These are phyloP conservation scores for Pulveroboletus ravenelii DNA, from an alignment of 768 basidiomycete genomes.

Conservation along the genomic window DNA sequence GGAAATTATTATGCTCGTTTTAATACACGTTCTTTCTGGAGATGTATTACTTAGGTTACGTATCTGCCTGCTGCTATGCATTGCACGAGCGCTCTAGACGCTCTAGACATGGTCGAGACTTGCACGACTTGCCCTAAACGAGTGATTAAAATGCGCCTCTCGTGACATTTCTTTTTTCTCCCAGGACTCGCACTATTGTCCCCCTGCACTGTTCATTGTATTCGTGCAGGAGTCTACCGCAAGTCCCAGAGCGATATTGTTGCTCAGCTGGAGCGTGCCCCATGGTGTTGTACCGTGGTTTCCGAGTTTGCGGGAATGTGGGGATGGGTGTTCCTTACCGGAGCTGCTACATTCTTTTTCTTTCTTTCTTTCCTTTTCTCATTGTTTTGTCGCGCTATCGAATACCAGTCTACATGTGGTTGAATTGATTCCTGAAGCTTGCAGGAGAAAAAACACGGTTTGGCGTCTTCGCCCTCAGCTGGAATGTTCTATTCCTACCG, in stretches of 20 bases:
- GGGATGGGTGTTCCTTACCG: conserved; percentile 32
- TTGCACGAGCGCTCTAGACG: too few relatives aligned
- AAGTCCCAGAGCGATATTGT: conserved; percentile 28
- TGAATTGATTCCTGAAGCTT: too few relatives aligned
- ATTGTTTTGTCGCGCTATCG: too few relatives aligned
- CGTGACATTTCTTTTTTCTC: neutral
- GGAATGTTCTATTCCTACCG: too few relatives aligned
- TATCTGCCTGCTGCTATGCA: too few relatives aligned
- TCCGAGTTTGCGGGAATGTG: conserved; percentile 5
- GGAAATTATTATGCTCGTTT: conserved; percentile 11
- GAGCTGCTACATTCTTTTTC: conserved; percentile 23
- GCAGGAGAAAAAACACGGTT: too few relatives aligned
- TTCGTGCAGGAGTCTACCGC: conserved; percentile 34
- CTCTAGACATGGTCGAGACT: neutral
- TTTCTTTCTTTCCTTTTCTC: too few relatives aligned
- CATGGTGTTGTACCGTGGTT: neutral
- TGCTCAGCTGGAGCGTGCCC: conserved; percentile 29
- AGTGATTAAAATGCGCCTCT: neutral
- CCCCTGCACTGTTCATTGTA: conserved; percentile 22
- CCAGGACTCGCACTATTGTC: conserved; percentile 36
- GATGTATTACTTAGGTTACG: neutral
- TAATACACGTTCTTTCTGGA: conserved; percentile 22
- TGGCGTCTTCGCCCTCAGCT: too few relatives aligned
- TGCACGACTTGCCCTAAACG: conserved; percentile 29
- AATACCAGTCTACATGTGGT: too few relatives aligned